Percentiles rank a stretch among this genome's conserved stretches.
Evolutionary conservation across 371 early-diverging fungal species (phyloP).

Genomic region (Mortierella sp.): DNA sequence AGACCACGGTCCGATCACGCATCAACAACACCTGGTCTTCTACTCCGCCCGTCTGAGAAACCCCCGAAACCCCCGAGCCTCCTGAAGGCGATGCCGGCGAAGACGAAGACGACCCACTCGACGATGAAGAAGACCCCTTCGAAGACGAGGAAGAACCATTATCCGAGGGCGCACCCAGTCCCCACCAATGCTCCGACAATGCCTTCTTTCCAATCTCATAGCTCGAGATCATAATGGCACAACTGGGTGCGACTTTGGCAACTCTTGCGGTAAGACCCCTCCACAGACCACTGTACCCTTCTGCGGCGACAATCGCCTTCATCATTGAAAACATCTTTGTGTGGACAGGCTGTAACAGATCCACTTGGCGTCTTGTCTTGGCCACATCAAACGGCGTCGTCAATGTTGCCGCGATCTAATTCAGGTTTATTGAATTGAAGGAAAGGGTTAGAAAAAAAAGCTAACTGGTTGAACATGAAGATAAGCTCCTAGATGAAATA

Average conservation of each 20-base stretch:
- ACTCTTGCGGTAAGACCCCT: constrained; percentile 81
- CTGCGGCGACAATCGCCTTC: constrained; percentile 71
- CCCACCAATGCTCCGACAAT: constrained; percentile 54
- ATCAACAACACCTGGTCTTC: constrained; percentile 30
- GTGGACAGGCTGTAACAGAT: constrained; percentile 38
- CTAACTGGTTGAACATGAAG: neutral
- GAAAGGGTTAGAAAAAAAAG: neutral
- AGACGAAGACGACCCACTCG: neutral
- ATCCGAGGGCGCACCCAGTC: constrained; percentile 27
- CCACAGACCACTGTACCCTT: constrained; percentile 85
- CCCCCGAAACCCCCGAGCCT: neutral
- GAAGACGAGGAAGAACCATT: constrained; percentile 1
- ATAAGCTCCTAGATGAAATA: neutral
- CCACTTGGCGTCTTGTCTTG: constrained; percentile 89
- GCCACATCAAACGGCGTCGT: constrained; percentile 98
- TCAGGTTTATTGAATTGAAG: neutral
- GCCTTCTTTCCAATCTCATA: constrained; percentile 82
- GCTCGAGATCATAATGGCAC: constrained; percentile 95
- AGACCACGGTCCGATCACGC: constrained; percentile 17
- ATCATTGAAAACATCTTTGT: constrained; percentile 52
- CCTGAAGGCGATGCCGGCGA: neutral
- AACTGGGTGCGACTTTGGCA: constrained; percentile 93
- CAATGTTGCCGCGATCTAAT: constrained; percentile 85
- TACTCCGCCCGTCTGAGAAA: neutral
- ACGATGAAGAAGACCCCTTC: constrained; percentile 1